Evolutionary conservation across 108 stramenopile genomes (phyloP).

Genomic region (Bacterosira constricta): DNA sequence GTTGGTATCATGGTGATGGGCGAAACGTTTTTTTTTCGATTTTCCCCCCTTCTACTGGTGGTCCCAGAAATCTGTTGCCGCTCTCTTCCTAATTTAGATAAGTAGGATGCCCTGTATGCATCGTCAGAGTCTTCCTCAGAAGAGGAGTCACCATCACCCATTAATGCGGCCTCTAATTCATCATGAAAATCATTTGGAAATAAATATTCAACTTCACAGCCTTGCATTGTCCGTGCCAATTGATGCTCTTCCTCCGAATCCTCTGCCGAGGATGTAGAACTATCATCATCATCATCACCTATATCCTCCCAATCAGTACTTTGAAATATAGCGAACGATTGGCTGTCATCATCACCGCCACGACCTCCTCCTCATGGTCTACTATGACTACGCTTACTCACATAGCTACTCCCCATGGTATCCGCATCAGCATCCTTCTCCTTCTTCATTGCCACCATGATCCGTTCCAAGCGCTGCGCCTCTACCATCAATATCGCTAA

Average conservation of each 20-base stretch:
- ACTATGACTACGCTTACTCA: not conserved
- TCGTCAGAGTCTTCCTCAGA: not conserved
- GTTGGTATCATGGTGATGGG: constrained; percentile 66
- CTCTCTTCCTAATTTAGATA: too few relatives aligned
- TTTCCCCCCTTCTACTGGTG: constrained; percentile 8
- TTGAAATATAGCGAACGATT: too few relatives aligned
- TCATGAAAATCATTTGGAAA: constrained; percentile 30
- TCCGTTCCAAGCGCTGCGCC: constrained; percentile 52
- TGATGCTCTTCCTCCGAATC: not conserved
- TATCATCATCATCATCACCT: not conserved
- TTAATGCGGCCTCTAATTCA: constrained; percentile 28
- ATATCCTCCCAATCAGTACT: too few relatives aligned
- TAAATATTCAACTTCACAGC: constrained; percentile 43
- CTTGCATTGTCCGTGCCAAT: constrained; percentile 1
- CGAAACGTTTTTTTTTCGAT: constrained; percentile 59
- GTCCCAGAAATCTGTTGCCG: too few relatives aligned
- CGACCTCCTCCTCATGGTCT: too few relatives aligned
- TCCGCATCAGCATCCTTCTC: not conserved
- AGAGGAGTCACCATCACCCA: constrained; percentile 25
- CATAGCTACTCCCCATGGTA: not conserved
- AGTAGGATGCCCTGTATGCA: not conserved
- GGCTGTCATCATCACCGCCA: too few relatives aligned
- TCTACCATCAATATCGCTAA: constrained; percentile 75
- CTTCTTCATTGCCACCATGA: constrained; percentile 42
- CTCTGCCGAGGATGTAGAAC: not conserved